These are phyloP conservation scores for Begonia loranthoides DNA, from an alignment of 306 rosid species.

Conservation along the genomic window DNA sequence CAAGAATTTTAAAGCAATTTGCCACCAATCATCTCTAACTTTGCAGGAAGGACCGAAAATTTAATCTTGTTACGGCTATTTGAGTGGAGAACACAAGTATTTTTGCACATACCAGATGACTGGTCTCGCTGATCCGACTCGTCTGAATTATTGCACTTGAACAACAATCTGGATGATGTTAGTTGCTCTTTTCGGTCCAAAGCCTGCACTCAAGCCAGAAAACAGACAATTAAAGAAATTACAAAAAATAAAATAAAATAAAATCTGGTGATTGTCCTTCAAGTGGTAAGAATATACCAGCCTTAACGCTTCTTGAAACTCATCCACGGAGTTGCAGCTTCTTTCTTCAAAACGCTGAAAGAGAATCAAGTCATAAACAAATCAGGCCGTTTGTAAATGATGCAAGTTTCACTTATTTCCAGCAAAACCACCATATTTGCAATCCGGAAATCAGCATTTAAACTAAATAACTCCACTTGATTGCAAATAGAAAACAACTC, in stretches of 20 bases:
- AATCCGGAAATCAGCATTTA: too few relatives aligned
- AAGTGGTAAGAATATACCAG: neutral
- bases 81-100: too few relatives aligned
- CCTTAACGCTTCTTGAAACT: slow-evolving; percentile 28
- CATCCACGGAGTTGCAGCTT: slow-evolving; percentile 38
- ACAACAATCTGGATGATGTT: slow-evolving; percentile 15
- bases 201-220: slow-evolving; percentile 21
- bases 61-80: too few relatives aligned
- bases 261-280: neutral
- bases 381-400: too few relatives aligned
- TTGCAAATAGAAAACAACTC: too few relatives aligned
- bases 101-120: slow-evolving; percentile 27
- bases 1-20: too few relatives aligned
- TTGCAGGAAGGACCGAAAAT: too few relatives aligned
- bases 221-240: neutral
- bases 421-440: too few relatives aligned
- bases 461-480: too few relatives aligned
- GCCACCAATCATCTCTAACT: too few relatives aligned
- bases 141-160: slow-evolving; percentile 13
- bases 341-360: slow-evolving; percentile 44
- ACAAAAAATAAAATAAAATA: neutral
- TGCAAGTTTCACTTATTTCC: too few relatives aligned
- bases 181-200: slow-evolving; percentile 27
- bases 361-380: neutral
- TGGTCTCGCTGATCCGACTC: slow-evolving; percentile 22